phyloP scores from a whole-genome alignment of 441 rosid genomes.

The Daphne laureola region DNA sequence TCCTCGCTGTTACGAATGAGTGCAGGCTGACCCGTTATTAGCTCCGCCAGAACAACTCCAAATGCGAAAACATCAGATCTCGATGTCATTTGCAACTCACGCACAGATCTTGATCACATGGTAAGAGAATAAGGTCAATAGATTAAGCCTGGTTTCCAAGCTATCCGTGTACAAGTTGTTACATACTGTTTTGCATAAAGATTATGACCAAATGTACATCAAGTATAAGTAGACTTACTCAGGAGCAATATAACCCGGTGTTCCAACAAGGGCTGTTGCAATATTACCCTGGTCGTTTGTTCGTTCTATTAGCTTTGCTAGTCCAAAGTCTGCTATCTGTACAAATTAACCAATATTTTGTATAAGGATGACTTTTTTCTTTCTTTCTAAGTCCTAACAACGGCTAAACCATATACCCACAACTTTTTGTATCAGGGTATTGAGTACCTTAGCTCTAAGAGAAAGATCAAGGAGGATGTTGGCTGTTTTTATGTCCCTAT shows the following conservation, averaged over 20 bases:
- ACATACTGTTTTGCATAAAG: background rate
- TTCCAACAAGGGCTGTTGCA: slow-evolving; percentile 38
- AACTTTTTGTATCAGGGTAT: background rate
- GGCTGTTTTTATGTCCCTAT: slow-evolving; percentile 32
- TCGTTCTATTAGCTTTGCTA: slow-evolving; percentile 28
- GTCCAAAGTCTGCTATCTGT: slow-evolving; percentile 35
- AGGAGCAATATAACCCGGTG: slow-evolving; percentile 64
- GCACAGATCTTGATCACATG: slow-evolving; percentile 30
- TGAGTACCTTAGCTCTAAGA: slow-evolving; percentile 30
- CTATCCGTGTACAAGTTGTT: background rate
- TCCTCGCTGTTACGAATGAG: slow-evolving; percentile 36
- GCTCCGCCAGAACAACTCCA: slow-evolving; percentile 57
- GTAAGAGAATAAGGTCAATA: background rate
- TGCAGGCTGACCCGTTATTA: slow-evolving; percentile 50
- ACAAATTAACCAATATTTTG: background rate
- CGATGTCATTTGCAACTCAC: slow-evolving; percentile 54
- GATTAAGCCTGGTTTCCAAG: background rate
- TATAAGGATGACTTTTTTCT: background rate
- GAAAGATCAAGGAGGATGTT: slow-evolving; percentile 34
- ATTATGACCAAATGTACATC: no score
- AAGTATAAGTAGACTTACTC: slow-evolving; percentile 28
- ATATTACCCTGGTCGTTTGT: slow-evolving; percentile 23
- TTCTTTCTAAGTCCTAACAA: background rate
- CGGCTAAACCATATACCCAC: background rate
- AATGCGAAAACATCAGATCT: slow-evolving; percentile 57